Base-by-base conservation (phyloP, 345 rosid species). In the Citrus reticulata region DNA sequence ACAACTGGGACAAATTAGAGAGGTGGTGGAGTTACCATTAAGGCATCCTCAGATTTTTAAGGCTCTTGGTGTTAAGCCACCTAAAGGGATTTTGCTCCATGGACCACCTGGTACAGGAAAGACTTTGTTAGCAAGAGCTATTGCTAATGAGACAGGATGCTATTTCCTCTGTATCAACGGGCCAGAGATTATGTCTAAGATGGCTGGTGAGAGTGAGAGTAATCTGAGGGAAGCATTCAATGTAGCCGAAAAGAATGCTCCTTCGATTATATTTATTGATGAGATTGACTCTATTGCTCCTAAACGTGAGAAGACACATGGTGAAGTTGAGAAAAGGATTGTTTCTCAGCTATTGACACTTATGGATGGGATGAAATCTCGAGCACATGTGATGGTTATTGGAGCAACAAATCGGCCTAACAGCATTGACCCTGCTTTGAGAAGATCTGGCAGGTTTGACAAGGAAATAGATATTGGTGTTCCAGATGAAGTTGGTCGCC, bases 361-460 rank as follows among this genome's bases (percentile, higher is more conserved):
- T 13, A 46, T 46, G 51, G 17, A 46, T 85, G 20, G 86, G 30
- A 84, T 80, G 4, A 83, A 83, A 70, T 76, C 84, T 32, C 83
- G 81, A 25, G 84, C 80, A 0, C 81, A 83, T 76, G 85, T 85
- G 59, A 85, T 82, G 66, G 87, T 82, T 54, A 85, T 85, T 19
- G 85, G 87, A 10, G 87, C 87, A 76, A 82, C 83, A 11, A 85
- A 85, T 82, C 78, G 85, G 8, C 87, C 87, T n/a, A 82, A 85
- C 77, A 82, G 83, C 61, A 75, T 85, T 74, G 87, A 85, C 59
- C 83, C 87, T 29, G 85, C 83, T n/a, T 72, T 82, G 59, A 85
- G 87, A 64, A 77, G 85, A 77, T 82, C 78, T 74, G 83, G 87
- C 2, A 82, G 87, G 65, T 85, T 85, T 77, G 83, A 82, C 16